Conservation (phyloP, 2,329 filamentous ascomycete species). For the Phialophora tarda region DNA sequence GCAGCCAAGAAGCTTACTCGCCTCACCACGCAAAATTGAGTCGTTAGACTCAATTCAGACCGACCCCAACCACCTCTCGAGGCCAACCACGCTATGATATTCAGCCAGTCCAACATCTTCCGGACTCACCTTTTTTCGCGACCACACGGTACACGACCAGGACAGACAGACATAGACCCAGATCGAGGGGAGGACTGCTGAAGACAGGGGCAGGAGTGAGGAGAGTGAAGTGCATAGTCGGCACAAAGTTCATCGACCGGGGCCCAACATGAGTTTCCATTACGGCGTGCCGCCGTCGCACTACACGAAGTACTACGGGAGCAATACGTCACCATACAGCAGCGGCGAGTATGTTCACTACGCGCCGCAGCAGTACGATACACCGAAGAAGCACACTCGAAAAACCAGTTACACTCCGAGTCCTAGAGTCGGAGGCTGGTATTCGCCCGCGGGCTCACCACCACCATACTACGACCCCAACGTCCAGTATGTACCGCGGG, state of each 20-base stretch:
- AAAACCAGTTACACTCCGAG: slow-evolving; percentile 61
- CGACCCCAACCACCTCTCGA: slow-evolving; percentile 29
- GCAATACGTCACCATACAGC: slow-evolving; percentile 42
- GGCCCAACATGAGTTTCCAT: slow-evolving; percentile 39
- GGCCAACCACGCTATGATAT: slow-evolving; percentile 39
- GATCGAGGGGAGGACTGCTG: slow-evolving; percentile 38
- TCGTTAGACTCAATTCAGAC: slow-evolving; percentile 36
- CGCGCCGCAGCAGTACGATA: slow-evolving; percentile 41
- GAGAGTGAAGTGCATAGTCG: slow-evolving; percentile 28
- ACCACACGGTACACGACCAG: slow-evolving; percentile 31
- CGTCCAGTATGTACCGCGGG: slow-evolving; percentile 58
- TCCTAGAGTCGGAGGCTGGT: slow-evolving; percentile 45
- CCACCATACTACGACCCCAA: slow-evolving; percentile 54
- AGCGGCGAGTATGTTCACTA: slow-evolving; percentile 41
- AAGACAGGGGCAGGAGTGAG: slow-evolving; percentile 36
- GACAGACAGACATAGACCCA: slow-evolving; percentile 35
- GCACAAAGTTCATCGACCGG: slow-evolving; percentile 11
- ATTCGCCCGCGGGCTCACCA: slow-evolving; percentile 51
- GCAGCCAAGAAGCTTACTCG: slow-evolving; percentile 21
- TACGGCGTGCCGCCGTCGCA: slow-evolving; percentile 39
- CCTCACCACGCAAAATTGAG: slow-evolving; percentile 29
- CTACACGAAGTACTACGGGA: slow-evolving; percentile 43
- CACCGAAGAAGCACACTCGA: slow-evolving; percentile 60
- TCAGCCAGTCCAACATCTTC: slow-evolving; percentile 36
- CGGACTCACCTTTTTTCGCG: slow-evolving; percentile 35